Evolutionary conservation across 139 green algal genomes (phyloP).

Genomic region (Chlorella sp.): DNA sequence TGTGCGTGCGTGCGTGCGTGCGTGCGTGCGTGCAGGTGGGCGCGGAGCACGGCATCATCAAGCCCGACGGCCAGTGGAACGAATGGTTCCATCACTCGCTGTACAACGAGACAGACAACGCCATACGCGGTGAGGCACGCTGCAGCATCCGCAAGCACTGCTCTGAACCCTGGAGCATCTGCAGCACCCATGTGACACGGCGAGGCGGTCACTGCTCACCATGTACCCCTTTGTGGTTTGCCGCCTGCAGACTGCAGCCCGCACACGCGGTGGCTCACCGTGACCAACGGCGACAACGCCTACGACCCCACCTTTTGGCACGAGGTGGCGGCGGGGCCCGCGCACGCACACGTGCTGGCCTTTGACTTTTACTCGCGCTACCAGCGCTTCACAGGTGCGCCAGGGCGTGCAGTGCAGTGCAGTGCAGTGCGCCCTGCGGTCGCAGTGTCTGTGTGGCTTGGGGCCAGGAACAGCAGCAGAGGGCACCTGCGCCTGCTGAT

Average conservation of each 20-base stretch:
- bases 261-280: constrained; percentile 60
- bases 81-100: background rate
- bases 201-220: background rate
- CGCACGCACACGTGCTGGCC: constrained; percentile 49
- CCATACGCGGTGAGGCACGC: background rate
- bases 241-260: constrained; percentile 47
- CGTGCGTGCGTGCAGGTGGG: background rate
- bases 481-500: background rate
- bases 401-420: background rate
- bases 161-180: background rate
- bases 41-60: background rate
- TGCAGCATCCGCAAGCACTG: background rate
- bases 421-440: background rate
- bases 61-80: background rate
- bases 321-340: constrained; percentile 17
- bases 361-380: constrained; percentile 82
- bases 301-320: constrained; percentile 56
- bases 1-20: no score
- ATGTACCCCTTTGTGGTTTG: background rate
- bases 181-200: background rate
- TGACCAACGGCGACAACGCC: constrained; percentile 82
- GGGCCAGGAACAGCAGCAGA: background rate
- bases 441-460: background rate
- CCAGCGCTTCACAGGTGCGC: constrained; percentile 58
- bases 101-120: background rate